Conservation (phyloP, 495 filamentous ascomycete genomes). For the Aspergillus conjunctus region DNA sequence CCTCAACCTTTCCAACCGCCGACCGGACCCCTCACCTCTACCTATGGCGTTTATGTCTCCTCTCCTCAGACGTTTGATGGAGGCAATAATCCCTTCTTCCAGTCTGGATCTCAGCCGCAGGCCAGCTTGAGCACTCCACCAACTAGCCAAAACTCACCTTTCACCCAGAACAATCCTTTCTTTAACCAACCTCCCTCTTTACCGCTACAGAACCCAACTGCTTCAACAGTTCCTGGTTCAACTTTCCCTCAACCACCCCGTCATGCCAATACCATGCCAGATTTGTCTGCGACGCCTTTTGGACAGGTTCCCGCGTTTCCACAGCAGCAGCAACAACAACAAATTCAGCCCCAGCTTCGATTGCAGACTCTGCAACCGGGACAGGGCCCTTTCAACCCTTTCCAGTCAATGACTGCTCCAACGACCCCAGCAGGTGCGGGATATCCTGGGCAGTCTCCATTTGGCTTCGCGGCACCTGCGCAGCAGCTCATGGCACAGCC, state of each 20-base stretch:
- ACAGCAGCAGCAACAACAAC: constrained; percentile 41
- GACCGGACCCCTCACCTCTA: constrained; percentile 61
- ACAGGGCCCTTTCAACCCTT: constrained; percentile 43
- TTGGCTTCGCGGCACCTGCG: constrained; percentile 32
- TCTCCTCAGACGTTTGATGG: constrained; percentile 47
- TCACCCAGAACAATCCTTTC: constrained; percentile 55
- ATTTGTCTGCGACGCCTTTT: constrained; percentile 38
- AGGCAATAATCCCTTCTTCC: constrained; percentile 70
- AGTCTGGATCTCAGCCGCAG: constrained; percentile 47
- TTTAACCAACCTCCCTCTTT: constrained; percentile 43
- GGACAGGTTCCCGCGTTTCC: constrained; percentile 38
- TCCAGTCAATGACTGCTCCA: constrained; percentile 37
- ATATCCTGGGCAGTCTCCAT: constrained; percentile 34
- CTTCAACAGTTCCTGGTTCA: constrained; percentile 5
- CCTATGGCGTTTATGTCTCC: constrained; percentile 49
- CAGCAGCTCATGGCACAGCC: constrained; percentile 47
- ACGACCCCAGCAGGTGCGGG: constrained; percentile 33
- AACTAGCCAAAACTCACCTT: constrained; percentile 33
- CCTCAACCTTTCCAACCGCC: constrained; percentile 55
- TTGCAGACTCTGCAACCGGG: constrained; percentile 16
- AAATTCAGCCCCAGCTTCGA: constrained; percentile 23
- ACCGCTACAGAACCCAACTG: constrained; percentile 34
- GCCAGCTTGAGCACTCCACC: constrained; percentile 34
- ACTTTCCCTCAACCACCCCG: constrained; percentile 30
- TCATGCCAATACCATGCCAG: constrained; percentile 50